Evolutionary conservation across 208 protist species (phyloP), one percentile per base, ranked within the genome.

Genomic region (Trypanosoma vivax): DNA sequence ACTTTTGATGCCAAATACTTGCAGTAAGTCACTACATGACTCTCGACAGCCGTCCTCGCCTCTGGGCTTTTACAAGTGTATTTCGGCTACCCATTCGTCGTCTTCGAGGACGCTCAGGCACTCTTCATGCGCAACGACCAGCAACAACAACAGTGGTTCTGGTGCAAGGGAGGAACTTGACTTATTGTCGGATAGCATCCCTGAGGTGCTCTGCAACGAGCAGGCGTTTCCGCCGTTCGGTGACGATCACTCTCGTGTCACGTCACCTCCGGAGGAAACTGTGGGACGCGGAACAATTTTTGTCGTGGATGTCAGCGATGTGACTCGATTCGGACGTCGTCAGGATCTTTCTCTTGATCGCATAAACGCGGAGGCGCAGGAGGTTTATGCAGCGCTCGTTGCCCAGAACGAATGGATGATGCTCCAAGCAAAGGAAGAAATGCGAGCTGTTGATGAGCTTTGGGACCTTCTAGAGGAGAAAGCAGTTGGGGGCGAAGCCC

Each of bases 331-430:
- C 70, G 79, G 79, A 49, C 70, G 69, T 14, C 73, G 77, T 6
- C 79, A 86, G 53, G 74, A 86, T 23, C 58, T 86, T 24, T 68
- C 79, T 0, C 46, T 79, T 24, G 34, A 35, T 6, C 73, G 79
- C 31, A 76, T 86, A 18, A 65, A 76, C 31, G 38, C 43, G 0
- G 79, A 86, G 45, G 67, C 74, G 11, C 65, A 60, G 3, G 48
- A 43, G 3, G 69, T 82, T 43, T 31, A 77, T 10, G 50, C 31
- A 23, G 45, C 59, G 23, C 73, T 86, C 28, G 38, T 60, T 14
- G 60, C 62, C 11, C 64, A 77, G 28, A 86, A 86, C 51, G 31
- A 23, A 9, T 41, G 25, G 7, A 67, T 86, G 71, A 37, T 61
- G 30, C 27, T 19, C 37, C 58, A 79, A 39, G 56, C 66, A 19